Evolutionary conservation across 2,329 filamentous ascomycete genomes (phyloP).

Genomic region (Calycina marina): DNA sequence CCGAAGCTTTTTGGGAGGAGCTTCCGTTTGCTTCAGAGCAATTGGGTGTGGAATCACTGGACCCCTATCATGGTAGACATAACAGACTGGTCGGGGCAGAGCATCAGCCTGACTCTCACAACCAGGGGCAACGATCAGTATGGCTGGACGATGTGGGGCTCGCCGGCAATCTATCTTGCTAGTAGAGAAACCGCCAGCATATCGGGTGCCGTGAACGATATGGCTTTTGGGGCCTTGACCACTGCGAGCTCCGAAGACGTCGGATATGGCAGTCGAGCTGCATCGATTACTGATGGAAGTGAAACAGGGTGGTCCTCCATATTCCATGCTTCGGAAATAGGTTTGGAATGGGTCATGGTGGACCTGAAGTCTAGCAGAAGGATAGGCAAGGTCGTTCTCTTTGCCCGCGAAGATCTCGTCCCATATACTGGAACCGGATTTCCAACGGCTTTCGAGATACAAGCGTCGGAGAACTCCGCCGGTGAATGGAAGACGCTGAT

Average conservation of each 20-base stretch:
- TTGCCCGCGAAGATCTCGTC: slow-evolving; percentile 7
- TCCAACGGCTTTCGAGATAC: slow-evolving; percentile 7
- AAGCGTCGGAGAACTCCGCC: slow-evolving; percentile 4
- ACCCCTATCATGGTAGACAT: slow-evolving; percentile 8
- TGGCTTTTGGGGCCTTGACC: slow-evolving; percentile 4
- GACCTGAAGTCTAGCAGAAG: slow-evolving; percentile 4
- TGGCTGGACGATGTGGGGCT: slow-evolving; percentile 10
- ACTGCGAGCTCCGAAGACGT: slow-evolving; percentile 6
- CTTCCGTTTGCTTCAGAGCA: slow-evolving; percentile 6
- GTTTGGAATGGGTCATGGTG: slow-evolving; percentile 5
- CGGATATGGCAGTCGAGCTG: not conserved
- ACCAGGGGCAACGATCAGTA: slow-evolving; percentile 6
- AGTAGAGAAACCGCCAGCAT: not conserved
- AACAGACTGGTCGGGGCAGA: slow-evolving; percentile 7
- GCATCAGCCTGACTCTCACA: slow-evolving; percentile 3
- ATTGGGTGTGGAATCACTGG: slow-evolving; percentile 9
- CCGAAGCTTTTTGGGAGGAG: slow-evolving; percentile 4
- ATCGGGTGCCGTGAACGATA: slow-evolving; percentile 3
- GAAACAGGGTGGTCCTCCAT: slow-evolving; percentile 7
- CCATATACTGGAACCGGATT: slow-evolving; percentile 6
- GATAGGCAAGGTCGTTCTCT: slow-evolving; percentile 7
- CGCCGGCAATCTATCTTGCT: slow-evolving; percentile 6
- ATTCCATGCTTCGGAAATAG: slow-evolving; percentile 3
- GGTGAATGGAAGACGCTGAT: slow-evolving; percentile 5
- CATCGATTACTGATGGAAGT: slow-evolving; percentile 5